Percentiles rank a stretch among this genome's conserved stretches.
These are phyloP conservation scores for Collybiopsis confluens DNA, from an alignment of 768 basidiomycete genomes.

Conservation along the genomic window DNA sequence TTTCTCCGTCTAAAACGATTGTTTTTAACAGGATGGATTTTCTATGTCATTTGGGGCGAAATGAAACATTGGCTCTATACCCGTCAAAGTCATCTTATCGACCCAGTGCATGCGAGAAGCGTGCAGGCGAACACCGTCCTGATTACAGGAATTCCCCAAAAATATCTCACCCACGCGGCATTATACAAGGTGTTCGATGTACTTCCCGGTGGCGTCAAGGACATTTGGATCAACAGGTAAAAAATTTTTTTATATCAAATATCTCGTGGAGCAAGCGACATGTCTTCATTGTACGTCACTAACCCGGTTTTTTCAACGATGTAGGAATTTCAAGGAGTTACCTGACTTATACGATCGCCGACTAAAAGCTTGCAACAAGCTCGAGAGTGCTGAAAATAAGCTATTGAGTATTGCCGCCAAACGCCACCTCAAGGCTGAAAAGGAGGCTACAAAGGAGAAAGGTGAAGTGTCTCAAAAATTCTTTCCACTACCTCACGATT, in stretches of 20 bases:
- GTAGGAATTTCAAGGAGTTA: constrained; percentile 79
- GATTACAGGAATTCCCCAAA: constrained; percentile 81
- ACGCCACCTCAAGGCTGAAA: constrained; percentile 52
- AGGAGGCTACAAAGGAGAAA: constrained; percentile 32
- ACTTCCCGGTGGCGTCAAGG: constrained; percentile 86
- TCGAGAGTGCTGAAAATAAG: constrained; percentile 82
- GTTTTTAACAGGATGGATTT: constrained; percentile 64
- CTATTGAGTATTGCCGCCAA: constrained; percentile 76
- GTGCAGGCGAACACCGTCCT: constrained; percentile 90
- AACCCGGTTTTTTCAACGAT: background rate
- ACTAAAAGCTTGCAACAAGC: constrained; percentile 63
- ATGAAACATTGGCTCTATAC: constrained; percentile 76
- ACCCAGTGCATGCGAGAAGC: constrained; percentile 64
- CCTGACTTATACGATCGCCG: constrained; percentile 81
- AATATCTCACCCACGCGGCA: constrained; percentile 68
- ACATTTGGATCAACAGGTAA: constrained; percentile 88
- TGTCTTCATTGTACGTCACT: background rate
- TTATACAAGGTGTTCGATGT: constrained; percentile 68
- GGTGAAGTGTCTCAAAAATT: background rate
- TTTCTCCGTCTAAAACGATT: background rate
- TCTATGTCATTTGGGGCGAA: constrained; percentile 76
- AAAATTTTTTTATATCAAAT: constrained; percentile 12
- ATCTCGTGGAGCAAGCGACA: background rate
- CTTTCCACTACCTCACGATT: background rate
- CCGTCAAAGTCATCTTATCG: constrained; percentile 81